Base-by-base conservation (phyloP, 768 basidiomycete species). In the Podaxis rugospora region DNA sequence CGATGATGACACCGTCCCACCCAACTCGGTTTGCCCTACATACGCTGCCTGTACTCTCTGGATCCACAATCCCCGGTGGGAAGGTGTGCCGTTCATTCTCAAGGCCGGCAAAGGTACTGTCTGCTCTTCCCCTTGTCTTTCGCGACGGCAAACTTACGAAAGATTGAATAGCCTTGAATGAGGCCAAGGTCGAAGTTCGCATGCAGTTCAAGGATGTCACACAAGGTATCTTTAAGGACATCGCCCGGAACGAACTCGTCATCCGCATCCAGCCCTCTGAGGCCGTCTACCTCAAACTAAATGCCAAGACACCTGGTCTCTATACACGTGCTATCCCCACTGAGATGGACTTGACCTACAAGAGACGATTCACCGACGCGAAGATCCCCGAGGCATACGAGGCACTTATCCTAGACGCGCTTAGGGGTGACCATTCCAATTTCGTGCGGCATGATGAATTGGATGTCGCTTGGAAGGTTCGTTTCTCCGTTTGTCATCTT, bases 331-430 rank as follows among this genome's bases (percentile, higher is more conserved):
- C 93, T 49, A 84, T 98, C 64, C 94, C 95, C 32, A 92, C 90
- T 46, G 97, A 99, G 77, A 95, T 99, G 92, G 96, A 99, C 78
- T 76, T 98, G 66, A 97, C 96, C 18, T 99, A 98, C 83, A 95
- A 96, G 84, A 83, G 90, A 59, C 87, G 97, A 49, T 99, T 98
- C 80, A 76, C 85, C 42, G 95, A 97, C 63, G 74, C 86, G 52
- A 88, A 89, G 74, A 98, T 99, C 64, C 97, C 97, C 32, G 96
- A 97, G 78, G 96, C 95, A 35, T 96, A 97, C 72, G 93, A 98
- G 76, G 89, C 90, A 9, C 86, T 99, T 62, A 95, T 99, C 70
- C 81, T 98, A 61, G 96, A 99, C 70, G 93, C 93, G 13, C 82
- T 99, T 74, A 92, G 89, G 72, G 96, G 96, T n/a, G 96, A 99